Percentiles rank a stretch among this genome's conserved stretches.
Evolutionary conservation across 2,329 filamentous ascomycete species (phyloP).

Genomic region (Colletotrichum kahawae): DNA sequence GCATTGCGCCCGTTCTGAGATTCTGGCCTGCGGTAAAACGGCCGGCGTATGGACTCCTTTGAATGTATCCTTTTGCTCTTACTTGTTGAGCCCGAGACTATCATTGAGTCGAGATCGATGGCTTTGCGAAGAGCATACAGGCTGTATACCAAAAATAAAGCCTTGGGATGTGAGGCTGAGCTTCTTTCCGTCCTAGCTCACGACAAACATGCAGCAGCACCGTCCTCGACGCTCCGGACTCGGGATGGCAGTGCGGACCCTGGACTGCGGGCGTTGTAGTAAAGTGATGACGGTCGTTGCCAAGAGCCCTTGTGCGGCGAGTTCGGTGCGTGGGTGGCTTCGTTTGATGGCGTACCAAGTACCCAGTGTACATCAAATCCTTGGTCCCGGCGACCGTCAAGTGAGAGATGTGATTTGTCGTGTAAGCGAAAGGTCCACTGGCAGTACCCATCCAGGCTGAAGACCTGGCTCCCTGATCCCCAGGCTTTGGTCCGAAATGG

Average conservation of each 20-base stretch:
- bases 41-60: not conserved
- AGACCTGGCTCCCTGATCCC: not conserved
- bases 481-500: not conserved
- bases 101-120: not conserved
- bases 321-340: not conserved
- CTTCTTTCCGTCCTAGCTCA: not conserved
- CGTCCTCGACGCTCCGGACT: not conserved
- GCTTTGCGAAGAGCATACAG: not conserved
- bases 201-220: not conserved
- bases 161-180: not conserved
- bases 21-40: not conserved
- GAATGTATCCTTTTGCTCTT: not conserved
- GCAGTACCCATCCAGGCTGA: not conserved
- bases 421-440: not conserved
- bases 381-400: not conserved
- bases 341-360: slow-evolving; percentile 2
- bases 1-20: slow-evolving; percentile 4
- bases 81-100: not conserved
- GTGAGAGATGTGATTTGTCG: not conserved
- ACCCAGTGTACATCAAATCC: not conserved
- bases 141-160: not conserved
- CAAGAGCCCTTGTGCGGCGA: not conserved
- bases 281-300: slow-evolving; percentile 1
- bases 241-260: not conserved
- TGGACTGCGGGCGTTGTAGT: slow-evolving; percentile 5